Evolutionary conservation across 495 filamentous ascomycete species (phyloP), one percentile per base, ranked within the genome.

Genomic region (Podospora didyma): DNA sequence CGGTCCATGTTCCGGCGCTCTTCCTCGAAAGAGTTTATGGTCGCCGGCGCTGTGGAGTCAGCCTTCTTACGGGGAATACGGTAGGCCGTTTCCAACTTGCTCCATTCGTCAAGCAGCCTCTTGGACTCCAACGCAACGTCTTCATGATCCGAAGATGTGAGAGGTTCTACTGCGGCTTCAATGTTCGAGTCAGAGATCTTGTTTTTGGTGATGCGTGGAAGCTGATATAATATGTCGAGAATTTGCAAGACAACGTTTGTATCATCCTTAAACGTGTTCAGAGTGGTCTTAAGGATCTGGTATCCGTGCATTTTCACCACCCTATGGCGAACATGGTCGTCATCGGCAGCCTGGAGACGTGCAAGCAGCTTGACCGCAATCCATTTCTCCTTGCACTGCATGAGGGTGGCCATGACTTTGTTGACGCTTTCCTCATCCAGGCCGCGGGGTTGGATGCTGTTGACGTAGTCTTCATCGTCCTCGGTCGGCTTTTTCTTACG

Each of bases 361-460:
- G 83, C 80, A 16, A 99, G 85, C 52, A 99, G 77, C 75, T 97
- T 97, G 75, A 96, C 91, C 11, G 89, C 89, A 69, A 99, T 97
- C 95, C 95, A 99, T 64, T 97, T 97, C 80, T 99, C 94, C 73
- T 94, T 93, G 78, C 91, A 97, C 71, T 97, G 93, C 83, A 96
- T 89, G 57, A 99, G 86, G n/a, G 91, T 88, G 6, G 92, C 90
- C 93, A 99, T 97, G 71, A 99, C 92, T 71, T 95, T 96, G 63
- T 88, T 95, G 62, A 97, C 94, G 53, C 88, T 90, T 57, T 88
- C 81, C 70, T 96, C 91, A 58, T 92, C 86, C 51, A 99, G 82
- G 17, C 82, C 84, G 68, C 88, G 92, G 54, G 90, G 86, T 71
- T 92, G 82, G 26, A 95, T 80, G 63, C 86, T 93, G 72, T 93